Evolutionary conservation across 1,139 yeast genomes (phyloP), one percentile per base, ranked within the genome.

Genomic region (Pichia sp.): DNA sequence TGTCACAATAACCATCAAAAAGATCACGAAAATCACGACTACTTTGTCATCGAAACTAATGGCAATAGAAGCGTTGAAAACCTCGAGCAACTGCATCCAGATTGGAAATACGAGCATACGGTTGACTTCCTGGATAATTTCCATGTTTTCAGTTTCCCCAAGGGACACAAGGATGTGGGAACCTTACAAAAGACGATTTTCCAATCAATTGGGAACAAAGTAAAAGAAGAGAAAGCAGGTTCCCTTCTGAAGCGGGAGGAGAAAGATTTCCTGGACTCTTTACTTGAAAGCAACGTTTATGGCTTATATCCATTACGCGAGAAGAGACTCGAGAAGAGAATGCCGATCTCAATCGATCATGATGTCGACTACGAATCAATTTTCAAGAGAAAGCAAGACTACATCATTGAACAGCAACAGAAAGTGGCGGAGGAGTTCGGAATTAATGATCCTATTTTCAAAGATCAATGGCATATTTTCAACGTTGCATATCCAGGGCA

Each of bases 381-480:
- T 37, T 2, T 19, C 6, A 17, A 33, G 20, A 30, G 41, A n/a
- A 37, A 44, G 3, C 34, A 42, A 16, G 61, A 53, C 47, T 57
- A 57, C 1, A 64, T 79, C 13, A 63, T 70, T 53, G 47, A 57
- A 29, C 64, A 66, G 1, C 48, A 57, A 27, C 59, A 56, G 22
- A 63, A 66, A 13, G 75, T 73, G 1, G 64, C 69, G 41, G 66
- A 72, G n/a, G 63, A 67, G 40, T 69, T 87, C 39, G 63, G 59
- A 10, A 91, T 91, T 37, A 56, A 69, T 17, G 99, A 91, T 59
- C 98, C 98, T 0, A 62, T 71, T 13, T 91, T 93, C 53, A 56
- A 62, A 9, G 67, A 72, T 30, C 99, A 93, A 59, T 93, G 99
- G 99, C 96, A 91, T 59, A 60, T 93, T 22, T 60, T 82, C 30